A percentile compares a stretch with the other conserved stretches of the same genome.
Evolutionary conservation across 2,329 filamentous ascomycete genomes (phyloP).

Genomic region (Xylariaceae sp.): DNA sequence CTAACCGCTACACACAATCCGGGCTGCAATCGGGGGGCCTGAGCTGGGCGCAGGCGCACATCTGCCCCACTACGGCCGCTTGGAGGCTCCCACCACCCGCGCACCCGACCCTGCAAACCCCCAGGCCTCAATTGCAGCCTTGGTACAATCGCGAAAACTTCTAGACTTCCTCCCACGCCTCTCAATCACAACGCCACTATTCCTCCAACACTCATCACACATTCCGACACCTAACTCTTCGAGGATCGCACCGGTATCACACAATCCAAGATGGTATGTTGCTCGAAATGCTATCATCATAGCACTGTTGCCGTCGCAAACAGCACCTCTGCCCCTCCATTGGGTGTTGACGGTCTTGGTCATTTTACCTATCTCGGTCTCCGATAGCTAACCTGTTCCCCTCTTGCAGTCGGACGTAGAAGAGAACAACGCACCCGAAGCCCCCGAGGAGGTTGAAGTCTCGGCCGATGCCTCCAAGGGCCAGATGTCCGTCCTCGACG

Average conservation of each 20-base stretch:
- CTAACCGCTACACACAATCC: constrained; percentile 29
- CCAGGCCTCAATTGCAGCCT: constrained; percentile 25
- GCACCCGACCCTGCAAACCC: background rate
- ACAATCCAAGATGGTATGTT: constrained; percentile 61
- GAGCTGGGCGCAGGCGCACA: constrained; percentile 2
- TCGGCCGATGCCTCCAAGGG: constrained; percentile 84
- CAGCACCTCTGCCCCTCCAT: constrained; percentile 5
- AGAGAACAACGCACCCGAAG: constrained; percentile 90
- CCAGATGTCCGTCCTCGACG: constrained; percentile 97
- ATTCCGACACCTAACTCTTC: constrained; percentile 48
- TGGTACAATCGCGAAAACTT: constrained; percentile 21
- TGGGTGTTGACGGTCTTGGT: background rate
- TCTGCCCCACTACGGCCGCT: constrained; percentile 11
- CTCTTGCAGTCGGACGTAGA: constrained; percentile 93
- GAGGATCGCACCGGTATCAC: constrained; percentile 64
- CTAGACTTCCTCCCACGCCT: constrained; percentile 19
- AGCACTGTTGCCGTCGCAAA: background rate
- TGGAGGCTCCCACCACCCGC: constrained; percentile 6
- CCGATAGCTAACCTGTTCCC: constrained; percentile 14
- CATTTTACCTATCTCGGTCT: background rate
- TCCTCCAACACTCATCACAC: constrained; percentile 22
- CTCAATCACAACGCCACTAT: constrained; percentile 15
- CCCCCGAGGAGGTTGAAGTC: constrained; percentile 88
- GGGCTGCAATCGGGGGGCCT: too few species aligned
- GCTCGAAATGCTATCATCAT: background rate